These are phyloP conservation scores for Combretum micranthum DNA, from an alignment of 345 rosid species.

Conservation along the genomic window DNA sequence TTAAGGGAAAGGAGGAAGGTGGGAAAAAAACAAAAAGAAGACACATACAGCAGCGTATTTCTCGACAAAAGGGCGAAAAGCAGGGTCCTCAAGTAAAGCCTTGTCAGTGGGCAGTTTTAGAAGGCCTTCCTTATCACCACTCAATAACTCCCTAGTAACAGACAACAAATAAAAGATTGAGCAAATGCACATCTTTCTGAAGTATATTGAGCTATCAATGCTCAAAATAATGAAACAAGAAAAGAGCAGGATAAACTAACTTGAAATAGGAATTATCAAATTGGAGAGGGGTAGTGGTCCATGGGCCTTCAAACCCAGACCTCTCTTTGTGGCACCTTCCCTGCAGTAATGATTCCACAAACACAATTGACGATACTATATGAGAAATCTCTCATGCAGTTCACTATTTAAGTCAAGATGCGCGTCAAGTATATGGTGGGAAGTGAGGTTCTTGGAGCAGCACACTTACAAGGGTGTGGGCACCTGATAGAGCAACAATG, in stretches of 20 bases:
- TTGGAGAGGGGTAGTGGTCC: constrained; percentile 82
- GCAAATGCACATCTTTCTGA: neutral
- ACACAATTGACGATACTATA: neutral
- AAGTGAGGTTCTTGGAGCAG: neutral
- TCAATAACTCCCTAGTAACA: constrained; percentile 60
- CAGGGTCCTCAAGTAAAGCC: constrained; percentile 73
- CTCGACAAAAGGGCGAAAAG: constrained; percentile 74
- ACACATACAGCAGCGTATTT: constrained; percentile 69
- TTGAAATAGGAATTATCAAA: constrained; percentile 89
- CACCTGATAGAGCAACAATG: constrained; percentile 91
- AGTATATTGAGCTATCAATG: neutral
- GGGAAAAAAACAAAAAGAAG: neutral
- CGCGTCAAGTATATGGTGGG: neutral
- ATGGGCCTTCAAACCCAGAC: constrained; percentile 94
- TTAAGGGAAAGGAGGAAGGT: neutral
- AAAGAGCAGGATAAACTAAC: constrained; percentile 26
- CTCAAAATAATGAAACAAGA: neutral
- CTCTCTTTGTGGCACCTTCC: constrained; percentile 96
- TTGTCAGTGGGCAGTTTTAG: constrained; percentile 70
- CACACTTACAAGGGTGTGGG: constrained; percentile 74
- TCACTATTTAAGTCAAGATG: too few relatives aligned
- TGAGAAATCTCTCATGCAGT: too few relatives aligned
- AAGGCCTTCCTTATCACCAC: constrained; percentile 89
- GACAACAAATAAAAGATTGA: too few relatives aligned
- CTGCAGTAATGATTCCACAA: constrained; percentile 17